phyloP scores from a whole-genome alignment of 345 rosid genomes.

The Brassica juncea region DNA sequence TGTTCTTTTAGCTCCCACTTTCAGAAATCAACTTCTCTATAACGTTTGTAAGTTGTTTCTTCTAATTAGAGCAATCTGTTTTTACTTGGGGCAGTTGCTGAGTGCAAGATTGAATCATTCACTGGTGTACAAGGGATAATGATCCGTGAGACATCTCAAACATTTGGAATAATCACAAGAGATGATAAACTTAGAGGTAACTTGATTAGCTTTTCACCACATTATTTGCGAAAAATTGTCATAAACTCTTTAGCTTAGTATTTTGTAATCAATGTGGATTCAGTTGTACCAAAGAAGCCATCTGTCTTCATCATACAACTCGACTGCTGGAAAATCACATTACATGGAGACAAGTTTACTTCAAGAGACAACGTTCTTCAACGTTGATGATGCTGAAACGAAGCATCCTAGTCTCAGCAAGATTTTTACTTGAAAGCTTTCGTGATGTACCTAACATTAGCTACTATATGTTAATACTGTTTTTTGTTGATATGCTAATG shows the following conservation, averaged over 20 bases:
- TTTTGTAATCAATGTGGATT: not conserved
- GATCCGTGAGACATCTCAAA: constrained; percentile 90
- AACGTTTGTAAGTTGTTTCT: not conserved
- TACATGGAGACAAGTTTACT: constrained; percentile 78
- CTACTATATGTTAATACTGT: constrained; percentile 4
- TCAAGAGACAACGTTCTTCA: constrained; percentile 55
- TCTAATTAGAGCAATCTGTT: not conserved
- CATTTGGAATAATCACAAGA: constrained; percentile 75
- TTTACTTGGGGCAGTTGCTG: constrained; percentile 58
- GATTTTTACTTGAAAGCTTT: not conserved
- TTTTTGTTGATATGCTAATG: not conserved
- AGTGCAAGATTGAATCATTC: constrained; percentile 61
- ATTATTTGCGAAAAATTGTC: not conserved
- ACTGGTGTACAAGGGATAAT: constrained; percentile 75
- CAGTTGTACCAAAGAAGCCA: constrained; percentile 82
- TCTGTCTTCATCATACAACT: constrained; percentile 73
- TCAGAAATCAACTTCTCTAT: not conserved
- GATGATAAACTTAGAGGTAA: constrained; percentile 66
- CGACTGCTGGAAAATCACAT: constrained; percentile 76
- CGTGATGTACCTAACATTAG: constrained; percentile 1
- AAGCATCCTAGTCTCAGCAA: constrained; percentile 16
- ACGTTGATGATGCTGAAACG: constrained; percentile 2
- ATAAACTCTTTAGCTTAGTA: not conserved
- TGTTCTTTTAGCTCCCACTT: constrained; percentile 13
- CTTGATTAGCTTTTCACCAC: not conserved